Percentiles rank a stretch among this genome's conserved stretches.
These are phyloP conservation scores for Penicillium concentricum DNA, from an alignment of 2,329 filamentous ascomycete genomes.

Conservation along the genomic window DNA sequence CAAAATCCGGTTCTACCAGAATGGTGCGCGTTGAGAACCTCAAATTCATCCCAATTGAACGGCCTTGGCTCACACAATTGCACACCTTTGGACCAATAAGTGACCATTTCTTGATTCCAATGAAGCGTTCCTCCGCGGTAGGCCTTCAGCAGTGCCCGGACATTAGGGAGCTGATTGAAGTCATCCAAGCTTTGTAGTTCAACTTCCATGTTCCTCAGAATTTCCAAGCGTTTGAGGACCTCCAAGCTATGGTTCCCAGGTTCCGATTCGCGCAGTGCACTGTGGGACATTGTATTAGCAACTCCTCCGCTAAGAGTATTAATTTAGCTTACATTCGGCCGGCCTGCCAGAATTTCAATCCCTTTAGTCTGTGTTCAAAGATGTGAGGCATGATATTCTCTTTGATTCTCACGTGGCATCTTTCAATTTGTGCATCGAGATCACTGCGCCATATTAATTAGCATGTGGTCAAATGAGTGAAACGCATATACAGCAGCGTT, in stretches of 20 bases:
- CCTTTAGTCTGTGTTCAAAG: background rate
- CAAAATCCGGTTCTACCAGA: background rate
- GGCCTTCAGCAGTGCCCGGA: background rate
- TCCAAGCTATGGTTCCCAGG: background rate
- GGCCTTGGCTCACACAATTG: conserved; percentile 6
- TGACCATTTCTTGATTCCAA: background rate
- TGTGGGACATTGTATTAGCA: background rate
- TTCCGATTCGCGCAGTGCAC: background rate
- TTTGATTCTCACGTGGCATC: background rate
- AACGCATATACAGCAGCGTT: background rate
- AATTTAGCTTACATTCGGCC: background rate
- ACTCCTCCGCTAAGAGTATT: too few species aligned
- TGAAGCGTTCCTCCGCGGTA: background rate
- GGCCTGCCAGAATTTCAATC: background rate
- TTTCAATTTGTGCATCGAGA: conserved; percentile 1
- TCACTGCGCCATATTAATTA: background rate
- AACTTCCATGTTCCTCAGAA: background rate
- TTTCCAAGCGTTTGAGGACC: background rate
- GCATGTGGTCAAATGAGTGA: background rate
- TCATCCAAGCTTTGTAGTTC: background rate
- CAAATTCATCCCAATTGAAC: conserved; percentile 6
- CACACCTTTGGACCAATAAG: conserved; percentile 7
- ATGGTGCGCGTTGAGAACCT: background rate
- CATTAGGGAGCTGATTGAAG: conserved; percentile 1
- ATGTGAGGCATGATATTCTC: conserved; percentile 1